Base-by-base conservation (phyloP, 2,329 filamentous ascomycete species). In the Dissoconium aciculare region DNA sequence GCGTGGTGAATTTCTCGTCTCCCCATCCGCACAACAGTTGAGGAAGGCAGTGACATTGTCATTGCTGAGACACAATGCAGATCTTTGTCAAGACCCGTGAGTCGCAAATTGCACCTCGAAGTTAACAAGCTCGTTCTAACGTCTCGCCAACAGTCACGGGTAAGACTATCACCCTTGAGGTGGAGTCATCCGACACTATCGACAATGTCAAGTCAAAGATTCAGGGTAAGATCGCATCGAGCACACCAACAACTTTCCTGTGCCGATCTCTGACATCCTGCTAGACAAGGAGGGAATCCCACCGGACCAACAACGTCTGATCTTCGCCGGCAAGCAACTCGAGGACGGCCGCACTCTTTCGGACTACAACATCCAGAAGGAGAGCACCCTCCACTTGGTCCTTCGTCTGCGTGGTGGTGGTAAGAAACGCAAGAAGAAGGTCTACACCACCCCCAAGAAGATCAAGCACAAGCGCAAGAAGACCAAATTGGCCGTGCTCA, bases 381-480 rank as follows among this genome's bases (percentile, higher is more conserved):
- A 95, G 77, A 85, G 77, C 52, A 98, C 89, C 55, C 84, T 98
- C 50, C 89, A 98, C 69, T 71, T 95, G 53, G 89, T 98, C 55
- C 78, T 98, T 54, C 83, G 89, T 61, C 84, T 98, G 42, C 89
- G 87, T 74, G 89, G 89, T 74, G 89, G 87, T 66, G 61, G 60
- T 56, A 98, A 98, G 84, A 94, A 95, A 82, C 78, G 91, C 67
- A 98, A 98, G 83, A 93, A 93, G 84, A 98, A 98, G 85, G 89
- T 98, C 53, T 98, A 98, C 81, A 95, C 83, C 63, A 98, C 89
- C 58, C 89, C 89, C 64, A 98, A 98, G 85, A 98, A 98, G 84
- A 98, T 98, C 80, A 98, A 98, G 89, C 89, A 98, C 79, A 98
- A 98, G 85, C 80, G 84, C 73, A 98, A 95, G 84, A 98, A 98